Evolutionary conservation across 352 stramenopile genomes (phyloP), one percentile per base, ranked within the genome.

Genomic region (Plasmopara muralis): DNA sequence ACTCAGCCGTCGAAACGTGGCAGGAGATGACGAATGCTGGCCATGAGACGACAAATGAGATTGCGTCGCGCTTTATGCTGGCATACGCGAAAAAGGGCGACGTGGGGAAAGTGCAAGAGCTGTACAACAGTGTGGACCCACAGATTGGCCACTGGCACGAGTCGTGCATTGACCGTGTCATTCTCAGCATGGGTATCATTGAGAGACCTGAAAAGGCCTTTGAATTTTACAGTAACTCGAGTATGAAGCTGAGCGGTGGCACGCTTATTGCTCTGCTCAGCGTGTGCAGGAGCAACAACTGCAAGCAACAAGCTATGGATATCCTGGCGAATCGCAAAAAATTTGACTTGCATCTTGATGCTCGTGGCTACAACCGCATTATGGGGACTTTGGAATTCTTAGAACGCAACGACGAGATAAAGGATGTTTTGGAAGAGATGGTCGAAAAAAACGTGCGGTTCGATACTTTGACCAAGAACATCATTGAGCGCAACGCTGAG

Each of bases 161-260:
- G 44, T 74, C 68, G 13, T 72, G 76, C 40, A 77, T 90, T 54
- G 73, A 90, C 54, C 80, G 77, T 15, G 70, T 87, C 20, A 84
- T 90, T 43, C 45, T 84, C 35, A 77, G 62, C 15, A 74, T 90
- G 50, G 80, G 80, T 5, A 71, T 84, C 13, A 69, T 71, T n/a
- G 51, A 69, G n/a, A 58, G 85, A 52, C 77, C 80, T 20, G 55
- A 72, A 9, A 70, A 77, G 47, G 55, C 80, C 8, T 90, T 90
- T 47, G 76, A 87, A 37, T 88, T 90, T 45, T 90, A 90, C 64
- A 72, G 73, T 40, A 82, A 86, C 55, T 90, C 80, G 38, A 85
- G 71, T 55, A 88, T 88, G 72, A 86, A 85, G 51, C 66, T 90
- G 37, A 84, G 70, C 53, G 71, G 75, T 18, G 71, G 73, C 25